Evolutionary conservation across 2,329 filamentous ascomycete genomes (phyloP).

Genomic region (Fusarium sp.): DNA sequence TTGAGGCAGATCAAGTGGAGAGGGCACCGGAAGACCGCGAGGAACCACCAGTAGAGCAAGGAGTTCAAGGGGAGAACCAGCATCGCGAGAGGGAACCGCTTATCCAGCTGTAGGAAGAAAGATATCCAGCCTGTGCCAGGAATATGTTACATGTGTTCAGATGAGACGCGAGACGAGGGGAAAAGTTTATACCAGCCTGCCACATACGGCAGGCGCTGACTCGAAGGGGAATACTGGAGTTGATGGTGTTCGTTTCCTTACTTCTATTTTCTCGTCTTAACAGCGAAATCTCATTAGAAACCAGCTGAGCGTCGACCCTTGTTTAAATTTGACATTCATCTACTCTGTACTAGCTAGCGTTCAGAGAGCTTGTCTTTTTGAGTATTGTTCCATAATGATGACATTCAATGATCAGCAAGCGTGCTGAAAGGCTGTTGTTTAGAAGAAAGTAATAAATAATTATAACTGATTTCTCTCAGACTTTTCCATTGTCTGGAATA

Average conservation of each 20-base stretch:
- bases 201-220: conserved; percentile 21
- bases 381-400: neutral
- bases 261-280: neutral
- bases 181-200: conserved; percentile 35
- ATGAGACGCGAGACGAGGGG: conserved; percentile 28
- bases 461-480: neutral
- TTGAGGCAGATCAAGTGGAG: conserved; percentile 14
- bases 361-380: conserved; percentile 15
- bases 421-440: neutral
- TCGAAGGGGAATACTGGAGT: conserved; percentile 37
- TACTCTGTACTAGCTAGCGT: neutral
- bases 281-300: conserved; percentile 33
- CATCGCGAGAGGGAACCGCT: conserved; percentile 38
- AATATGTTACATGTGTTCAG: conserved; percentile 29
- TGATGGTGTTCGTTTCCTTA: conserved; percentile 32
- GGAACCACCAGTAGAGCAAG: conserved; percentile 16
- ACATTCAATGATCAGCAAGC: neutral
- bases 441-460: neutral
- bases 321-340: conserved; percentile 20
- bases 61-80: conserved; percentile 19
- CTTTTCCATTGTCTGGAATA: neutral
- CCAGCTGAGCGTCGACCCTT: conserved; percentile 41
- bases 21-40: conserved; percentile 32
- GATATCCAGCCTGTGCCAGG: conserved; percentile 1
- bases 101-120: conserved; percentile 28